Conservation (phyloP, 306 rosid species). For the Luffa acutangula region DNA sequence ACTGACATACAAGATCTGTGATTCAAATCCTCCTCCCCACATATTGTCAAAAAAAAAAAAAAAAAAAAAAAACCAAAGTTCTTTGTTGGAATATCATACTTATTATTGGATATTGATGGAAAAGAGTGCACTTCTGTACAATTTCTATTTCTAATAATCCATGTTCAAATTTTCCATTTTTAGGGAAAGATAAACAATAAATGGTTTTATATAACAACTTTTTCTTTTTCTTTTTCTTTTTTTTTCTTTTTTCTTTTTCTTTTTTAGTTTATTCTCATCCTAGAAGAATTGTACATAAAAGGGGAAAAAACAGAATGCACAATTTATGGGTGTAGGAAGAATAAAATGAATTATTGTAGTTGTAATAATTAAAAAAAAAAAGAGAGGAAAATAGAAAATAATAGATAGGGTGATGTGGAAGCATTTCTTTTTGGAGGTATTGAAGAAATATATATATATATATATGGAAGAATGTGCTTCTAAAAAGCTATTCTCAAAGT, state of each 20-base stretch:
- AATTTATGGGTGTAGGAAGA: neutral
- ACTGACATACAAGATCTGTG: no score
- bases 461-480: neutral
- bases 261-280: neutral
- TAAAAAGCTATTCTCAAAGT: conserved; percentile 2
- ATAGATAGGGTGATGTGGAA: neutral
- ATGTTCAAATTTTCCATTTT: no score
- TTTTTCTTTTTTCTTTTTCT: no score
- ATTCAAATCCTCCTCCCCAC: no score
- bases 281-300: neutral
- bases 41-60: no score
- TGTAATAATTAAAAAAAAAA: neutral
- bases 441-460: neutral
- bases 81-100: no score
- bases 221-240: no score
- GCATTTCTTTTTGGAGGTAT: neutral
- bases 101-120: no score
- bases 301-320: neutral
- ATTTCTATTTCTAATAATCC: neutral
- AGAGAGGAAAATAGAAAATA: neutral
- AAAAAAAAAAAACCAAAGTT: no score
- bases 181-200: neutral
- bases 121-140: neutral
- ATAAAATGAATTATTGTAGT: neutral
- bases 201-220: no score